Evolutionary conservation across 768 basidiomycete species (phyloP), one percentile per base, ranked within the genome.

Genomic region (Hericium coralloides): DNA sequence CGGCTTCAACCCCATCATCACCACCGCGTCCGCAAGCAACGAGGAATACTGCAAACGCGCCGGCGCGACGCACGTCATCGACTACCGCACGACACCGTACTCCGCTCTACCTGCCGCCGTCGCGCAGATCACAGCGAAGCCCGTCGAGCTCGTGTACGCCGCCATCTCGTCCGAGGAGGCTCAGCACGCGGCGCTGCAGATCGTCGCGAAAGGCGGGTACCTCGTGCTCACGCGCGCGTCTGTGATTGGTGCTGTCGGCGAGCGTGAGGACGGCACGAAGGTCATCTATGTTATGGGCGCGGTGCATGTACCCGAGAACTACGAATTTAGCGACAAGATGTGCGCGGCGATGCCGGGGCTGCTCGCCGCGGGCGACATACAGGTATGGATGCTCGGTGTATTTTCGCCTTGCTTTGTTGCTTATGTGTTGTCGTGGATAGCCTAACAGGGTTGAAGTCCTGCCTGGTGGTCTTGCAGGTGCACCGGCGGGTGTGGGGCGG

Each of bases 261-360:
- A 15, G 53, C 31, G n/a, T 3, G 52, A 53, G 52, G 58, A 63
- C n/a, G 64, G 65, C 15, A 62, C 57, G 38, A 39, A 18, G n/a
- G 23, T 52, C 25, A 39, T 57, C 20, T 20, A 39, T 15, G 39
- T 57, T 3, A 50, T 56, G 22, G 61, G 59, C 31, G 47, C n/a
- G 17, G 52, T 62, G 17, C 38, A 59, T 20, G 52, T 45, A 12
- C 52, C 52, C 14, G 41, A 31, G 12, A n/a, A 62, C 59, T 7
- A 64, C 65, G 68, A 68, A 56, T 66, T 67, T 4, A 70, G 73
- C 17, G 17, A 50, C 23, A 23, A 25, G 12, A 18, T 50, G 22
- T 25, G 2, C 23, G 18, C 22, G 9, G 26, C 12, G 6, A 22
- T 50, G 12, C 18, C 49, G 49, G 26, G 26, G 49, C 22, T 50